Evolutionary conservation across 2,329 filamentous ascomycete species (phyloP), one percentile per base, ranked within the genome.

Genomic region (Elsinoe fawcettii): DNA sequence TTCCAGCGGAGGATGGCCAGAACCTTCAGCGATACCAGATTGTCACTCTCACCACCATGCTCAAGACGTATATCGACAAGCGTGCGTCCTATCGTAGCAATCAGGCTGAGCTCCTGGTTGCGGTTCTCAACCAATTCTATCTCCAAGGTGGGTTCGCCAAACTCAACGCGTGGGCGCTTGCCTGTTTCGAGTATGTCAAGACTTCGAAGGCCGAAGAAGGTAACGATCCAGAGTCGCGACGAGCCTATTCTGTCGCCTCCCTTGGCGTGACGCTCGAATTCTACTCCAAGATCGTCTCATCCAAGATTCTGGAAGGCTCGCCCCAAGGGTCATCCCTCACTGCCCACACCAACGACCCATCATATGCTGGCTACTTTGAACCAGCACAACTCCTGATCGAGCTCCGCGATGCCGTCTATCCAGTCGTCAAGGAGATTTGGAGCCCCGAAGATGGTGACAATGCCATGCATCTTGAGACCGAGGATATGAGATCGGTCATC

Each of bases 41-140:
- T 59, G 84, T 90, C 57, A 86, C 90, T 69, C 74, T 96, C 16
- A 85, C 88, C 58, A 85, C 86, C 0, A 76, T 95, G 56, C 84
- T 87, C 37, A 86, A 91, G 66, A 81, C 95, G 70, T 74, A 95
- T 60, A 82, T 93, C 60, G 90, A 95, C 66, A 79, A 60, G 44
- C 25, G 56, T 18, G 34, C 41, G 1, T 75, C 67, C 60, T 77
- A 73, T 58, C 74, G 72, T 65, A 78, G 82, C 75, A 61, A 79
- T 71, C 62, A 74, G 72, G 61, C 76, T 3, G 73, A 77, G 34
- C 62, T 75, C 54, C 68, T 85, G 60, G 87, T 90, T 43, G 80
- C 93, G 25, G 85, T 97, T 34, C 77, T 99, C 22, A 80, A 91
- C 57, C 87, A 90, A 0, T 96, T 99, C 75, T 92, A 91, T 69